Percentiles rank a stretch among this genome's conserved stretches.
phyloP scores from a whole-genome alignment of 371 early-diverging fungal species.

The Saksenaea vasiformis region DNA sequence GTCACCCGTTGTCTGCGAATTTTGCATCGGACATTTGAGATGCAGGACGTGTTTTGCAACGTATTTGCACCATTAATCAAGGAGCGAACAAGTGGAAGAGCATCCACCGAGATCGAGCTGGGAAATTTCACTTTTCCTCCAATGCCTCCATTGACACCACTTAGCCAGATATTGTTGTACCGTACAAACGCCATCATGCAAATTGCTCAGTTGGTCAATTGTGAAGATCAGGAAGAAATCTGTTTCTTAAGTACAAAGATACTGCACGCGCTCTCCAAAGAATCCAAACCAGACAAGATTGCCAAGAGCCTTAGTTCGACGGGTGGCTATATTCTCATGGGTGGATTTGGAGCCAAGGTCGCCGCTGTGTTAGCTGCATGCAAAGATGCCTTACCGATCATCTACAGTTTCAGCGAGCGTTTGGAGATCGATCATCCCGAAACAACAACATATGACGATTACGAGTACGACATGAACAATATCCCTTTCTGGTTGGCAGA shows the following conservation, averaged over 20 bases:
- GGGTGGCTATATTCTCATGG: conserved; percentile 23
- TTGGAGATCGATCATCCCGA: conserved; percentile 66
- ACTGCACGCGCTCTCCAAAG: conserved; percentile 68
- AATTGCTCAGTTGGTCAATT: conserved; percentile 70
- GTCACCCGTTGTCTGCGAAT: conserved; percentile 65
- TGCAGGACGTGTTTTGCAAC: conserved; percentile 73
- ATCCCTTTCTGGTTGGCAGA: conserved; percentile 49
- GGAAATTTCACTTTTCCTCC: conserved; percentile 27
- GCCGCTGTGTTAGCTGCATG: conserved; percentile 69
- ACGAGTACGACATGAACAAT: conserved; percentile 44
- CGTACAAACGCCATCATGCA: conserved; percentile 66
- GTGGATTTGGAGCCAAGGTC: conserved; percentile 62
- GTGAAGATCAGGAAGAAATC: conserved; percentile 65
- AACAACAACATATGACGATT: conserved; percentile 43
- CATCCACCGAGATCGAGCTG: conserved; percentile 32
- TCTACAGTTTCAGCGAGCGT: conserved; percentile 78
- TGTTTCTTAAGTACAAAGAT: conserved; percentile 77
- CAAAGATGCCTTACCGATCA: conserved; percentile 63
- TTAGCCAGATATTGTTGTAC: conserved; percentile 80
- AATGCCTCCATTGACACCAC: conserved; percentile 59
- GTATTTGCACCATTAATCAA: conserved; percentile 62
- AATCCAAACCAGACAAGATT: conserved; percentile 31
- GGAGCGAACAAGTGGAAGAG: conserved; percentile 23
- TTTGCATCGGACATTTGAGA: conserved; percentile 59
- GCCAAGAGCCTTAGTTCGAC: conserved; percentile 17